Percentiles rank a stretch among this genome's conserved stretches.
Evolutionary conservation across 768 basidiomycete species (phyloP).

Genomic region (Leccinum variicolor): DNA sequence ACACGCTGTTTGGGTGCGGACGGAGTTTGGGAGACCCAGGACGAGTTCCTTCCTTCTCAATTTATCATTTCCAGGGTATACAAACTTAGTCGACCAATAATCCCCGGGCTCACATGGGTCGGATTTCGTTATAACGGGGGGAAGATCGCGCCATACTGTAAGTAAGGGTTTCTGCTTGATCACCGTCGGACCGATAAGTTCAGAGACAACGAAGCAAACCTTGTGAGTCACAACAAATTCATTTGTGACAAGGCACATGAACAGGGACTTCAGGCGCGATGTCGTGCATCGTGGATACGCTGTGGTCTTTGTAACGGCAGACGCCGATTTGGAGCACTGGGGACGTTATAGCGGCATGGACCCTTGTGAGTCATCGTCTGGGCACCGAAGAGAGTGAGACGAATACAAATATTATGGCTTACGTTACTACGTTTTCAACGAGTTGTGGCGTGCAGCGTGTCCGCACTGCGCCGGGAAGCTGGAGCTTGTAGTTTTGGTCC

Average conservation of each 20-base stretch:
- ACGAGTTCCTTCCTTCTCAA: neutral
- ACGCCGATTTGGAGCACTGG: neutral
- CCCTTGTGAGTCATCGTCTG: neutral
- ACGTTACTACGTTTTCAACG: neutral
- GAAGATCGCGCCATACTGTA: constrained; percentile 9
- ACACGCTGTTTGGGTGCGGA: constrained; percentile 16
- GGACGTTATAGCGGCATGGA: neutral
- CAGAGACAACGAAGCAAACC: neutral
- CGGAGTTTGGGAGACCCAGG: constrained; percentile 6
- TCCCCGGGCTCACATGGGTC: too few species aligned
- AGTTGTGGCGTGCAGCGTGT: neutral
- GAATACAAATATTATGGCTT: neutral
- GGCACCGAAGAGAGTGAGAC: neutral
- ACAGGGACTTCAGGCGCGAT: neutral
- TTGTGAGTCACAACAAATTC: neutral
- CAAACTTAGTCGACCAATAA: neutral
- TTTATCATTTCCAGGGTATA: neutral
- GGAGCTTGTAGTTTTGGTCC: neutral
- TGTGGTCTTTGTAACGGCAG: neutral
- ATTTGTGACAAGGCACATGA: neutral
- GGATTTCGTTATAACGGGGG: constrained; percentile 2
- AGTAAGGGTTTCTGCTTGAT: neutral
- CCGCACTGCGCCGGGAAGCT: neutral
- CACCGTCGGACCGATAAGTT: neutral
- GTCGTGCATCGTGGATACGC: neutral